These are phyloP conservation scores for Baffinella frigidus DNA, from an alignment of 208 protist genomes.

Conservation along the genomic window DNA sequence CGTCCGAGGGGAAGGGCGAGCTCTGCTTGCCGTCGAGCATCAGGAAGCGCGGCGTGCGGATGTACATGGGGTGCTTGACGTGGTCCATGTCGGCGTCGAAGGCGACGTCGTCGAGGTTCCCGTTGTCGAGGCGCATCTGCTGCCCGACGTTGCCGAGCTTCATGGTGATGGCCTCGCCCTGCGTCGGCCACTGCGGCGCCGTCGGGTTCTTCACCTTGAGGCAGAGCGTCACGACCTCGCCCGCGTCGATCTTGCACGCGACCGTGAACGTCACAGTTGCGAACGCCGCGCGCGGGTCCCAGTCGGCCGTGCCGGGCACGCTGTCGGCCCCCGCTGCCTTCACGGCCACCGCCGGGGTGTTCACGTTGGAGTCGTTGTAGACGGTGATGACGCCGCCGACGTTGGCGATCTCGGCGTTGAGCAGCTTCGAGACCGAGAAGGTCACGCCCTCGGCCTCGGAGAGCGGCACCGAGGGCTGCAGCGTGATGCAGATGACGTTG, in stretches of 20 bases:
- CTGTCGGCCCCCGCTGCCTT: neutral
- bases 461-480: neutral
- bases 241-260: neutral
- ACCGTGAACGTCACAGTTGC: neutral
- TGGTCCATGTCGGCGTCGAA: neutral
- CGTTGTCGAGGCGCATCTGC: neutral
- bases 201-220: constrained; percentile 18
- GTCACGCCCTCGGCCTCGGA: neutral
- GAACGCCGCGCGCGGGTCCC: no score
- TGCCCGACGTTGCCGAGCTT: neutral
- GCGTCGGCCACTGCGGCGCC: neutral
- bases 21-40: neutral
- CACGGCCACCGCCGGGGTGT: neutral
- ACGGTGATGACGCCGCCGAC: neutral
- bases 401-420: neutral
- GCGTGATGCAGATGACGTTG: neutral
- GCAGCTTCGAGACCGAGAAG: no score
- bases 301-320: no score
- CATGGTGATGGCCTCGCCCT: neutral
- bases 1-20: neutral
- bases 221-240: neutral
- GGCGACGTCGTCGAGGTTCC: neutral
- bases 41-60: neutral
- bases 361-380: neutral
- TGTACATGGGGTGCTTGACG: neutral